Conservation (phyloP, 208 protist genomes). For the Crithidia thermophila region DNA sequence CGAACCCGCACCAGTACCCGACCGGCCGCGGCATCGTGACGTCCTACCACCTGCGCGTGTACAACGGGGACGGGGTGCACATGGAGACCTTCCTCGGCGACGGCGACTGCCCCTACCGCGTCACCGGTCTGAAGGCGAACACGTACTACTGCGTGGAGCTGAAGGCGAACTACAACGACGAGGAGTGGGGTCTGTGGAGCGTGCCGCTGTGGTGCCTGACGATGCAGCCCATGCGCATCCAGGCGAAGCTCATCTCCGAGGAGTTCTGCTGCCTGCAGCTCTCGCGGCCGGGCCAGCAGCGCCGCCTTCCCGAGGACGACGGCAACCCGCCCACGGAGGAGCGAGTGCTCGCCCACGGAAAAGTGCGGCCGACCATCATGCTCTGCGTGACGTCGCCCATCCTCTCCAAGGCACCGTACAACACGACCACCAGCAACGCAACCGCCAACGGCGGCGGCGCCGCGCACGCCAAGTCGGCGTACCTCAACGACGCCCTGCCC, state of each 20-base stretch:
- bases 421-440: slow-evolving; percentile 24
- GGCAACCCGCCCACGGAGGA: slow-evolving; percentile 70
- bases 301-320: slow-evolving; percentile 88
- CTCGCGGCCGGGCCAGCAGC: slow-evolving; percentile 65
- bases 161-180: slow-evolving; percentile 94
- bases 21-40: slow-evolving; percentile 86
- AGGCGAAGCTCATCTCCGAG: slow-evolving; percentile 90
- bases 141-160: slow-evolving; percentile 93
- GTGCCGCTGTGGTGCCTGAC: slow-evolving; percentile 90
- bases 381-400: slow-evolving; percentile 92
- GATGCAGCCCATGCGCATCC: slow-evolving; percentile 87
- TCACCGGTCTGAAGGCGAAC: slow-evolving; percentile 81
- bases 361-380: slow-evolving; percentile 78
- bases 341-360: slow-evolving; percentile 45
- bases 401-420: slow-evolving; percentile 65
- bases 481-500: slow-evolving; percentile 69
- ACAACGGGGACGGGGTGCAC: slow-evolving; percentile 71
- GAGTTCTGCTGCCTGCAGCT: slow-evolving; percentile 85
- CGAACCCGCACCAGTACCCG: slow-evolving; percentile 82
- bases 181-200: slow-evolving; percentile 93
- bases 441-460: background rate
- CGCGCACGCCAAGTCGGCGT: slow-evolving; percentile 34
- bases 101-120: slow-evolving; percentile 87
- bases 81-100: slow-evolving; percentile 89
- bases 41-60: slow-evolving; percentile 91